Evolutionary conservation across 169 alveolate species (phyloP), one percentile per base, ranked within the genome.

Genomic region (Eimeria sp.): DNA sequence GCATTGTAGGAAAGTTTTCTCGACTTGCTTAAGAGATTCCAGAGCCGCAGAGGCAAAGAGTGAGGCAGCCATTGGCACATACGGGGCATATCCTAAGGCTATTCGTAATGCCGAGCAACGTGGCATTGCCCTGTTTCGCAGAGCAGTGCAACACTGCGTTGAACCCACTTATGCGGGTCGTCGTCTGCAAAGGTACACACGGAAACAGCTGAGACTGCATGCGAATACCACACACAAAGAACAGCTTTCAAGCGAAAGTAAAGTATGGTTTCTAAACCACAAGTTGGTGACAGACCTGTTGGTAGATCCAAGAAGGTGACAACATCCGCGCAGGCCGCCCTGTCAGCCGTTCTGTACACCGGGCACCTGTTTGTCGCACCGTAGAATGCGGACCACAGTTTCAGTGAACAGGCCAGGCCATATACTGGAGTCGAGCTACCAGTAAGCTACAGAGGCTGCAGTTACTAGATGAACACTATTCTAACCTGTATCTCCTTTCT

Each of bases 141-240:
- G 14, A 85, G 80, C 82, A 85, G 58, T 11, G 93, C 93, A 40
- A 85, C 93, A 85, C 93, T 64, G 80, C 93, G 93, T n/a, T 62
- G 93, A 85, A 85, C 62, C 93, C 93, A 85, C 93, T 85, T 85
- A 3, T 85, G 82, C 43, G 77, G 77, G 93, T 85, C 93, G 43
- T 85, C 93, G 25, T 85, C 93, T 85, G 93, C 49, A 43, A 43
- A 56, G 74, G 49, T 14, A 11, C 90, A 85, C 77, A 58, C 46
- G 30, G 60, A 74, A 11, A 46, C 71, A 37, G 43, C 62, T 18
- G 56, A n/a, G 80, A 37, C 1, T 71, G 54, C 54, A 37, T 71
- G 54, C 33, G 80, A 30, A 52, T 33, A 14, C 49, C 20, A 58
- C 33, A 33, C 27, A 10, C 18, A 30, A 76, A 25, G 30, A 37